These are phyloP conservation scores for Clathrospora elynae DNA, from an alignment of 2,329 filamentous ascomycete genomes.

Conservation along the genomic window DNA sequence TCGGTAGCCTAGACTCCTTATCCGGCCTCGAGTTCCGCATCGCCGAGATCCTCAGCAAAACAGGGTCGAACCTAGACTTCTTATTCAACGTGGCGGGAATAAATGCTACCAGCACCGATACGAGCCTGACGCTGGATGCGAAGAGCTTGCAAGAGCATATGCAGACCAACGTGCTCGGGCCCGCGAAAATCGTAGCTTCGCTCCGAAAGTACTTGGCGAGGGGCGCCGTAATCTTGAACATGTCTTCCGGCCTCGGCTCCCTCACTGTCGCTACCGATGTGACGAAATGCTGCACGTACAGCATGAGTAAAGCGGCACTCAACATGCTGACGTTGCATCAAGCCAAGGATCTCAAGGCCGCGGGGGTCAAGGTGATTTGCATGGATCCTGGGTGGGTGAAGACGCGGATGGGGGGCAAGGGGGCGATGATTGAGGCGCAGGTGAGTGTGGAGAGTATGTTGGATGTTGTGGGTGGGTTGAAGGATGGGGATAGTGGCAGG, in stretches of 20 bases:
- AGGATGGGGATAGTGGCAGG: slow-evolving; percentile 45
- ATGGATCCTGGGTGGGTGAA: slow-evolving; percentile 56
- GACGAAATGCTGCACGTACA: slow-evolving; percentile 49
- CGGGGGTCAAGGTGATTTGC: slow-evolving; percentile 40
- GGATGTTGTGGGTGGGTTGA: slow-evolving; percentile 41
- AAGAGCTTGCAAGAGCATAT: slow-evolving; percentile 50
- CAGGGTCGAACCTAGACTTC: slow-evolving; percentile 49
- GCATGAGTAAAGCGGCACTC: slow-evolving; percentile 52
- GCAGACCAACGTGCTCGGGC: slow-evolving; percentile 55
- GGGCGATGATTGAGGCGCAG: slow-evolving; percentile 47
- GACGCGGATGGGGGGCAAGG: slow-evolving; percentile 53
- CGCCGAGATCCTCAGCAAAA: slow-evolving; percentile 38
- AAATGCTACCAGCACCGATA: slow-evolving; percentile 47
- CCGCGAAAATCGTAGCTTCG: slow-evolving; percentile 53
- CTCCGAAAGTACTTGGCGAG: slow-evolving; percentile 40
- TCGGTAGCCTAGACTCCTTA: slow-evolving; percentile 38
- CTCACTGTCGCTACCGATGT: slow-evolving; percentile 39
- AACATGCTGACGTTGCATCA: slow-evolving; percentile 54
- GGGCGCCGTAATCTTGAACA: slow-evolving; percentile 44
- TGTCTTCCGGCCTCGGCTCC: slow-evolving; percentile 43
- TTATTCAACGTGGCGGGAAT: slow-evolving; percentile 53
- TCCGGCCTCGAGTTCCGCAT: slow-evolving; percentile 45
- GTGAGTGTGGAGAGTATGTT: slow-evolving; percentile 50
- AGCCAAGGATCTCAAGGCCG: slow-evolving; percentile 43
- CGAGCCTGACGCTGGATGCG: slow-evolving; percentile 47